A percentile compares a stretch with the other conserved stretches of the same genome.
Conservation (phyloP, 1,284 basidiomycete species). For the Cerioporus squamosus region DNA sequence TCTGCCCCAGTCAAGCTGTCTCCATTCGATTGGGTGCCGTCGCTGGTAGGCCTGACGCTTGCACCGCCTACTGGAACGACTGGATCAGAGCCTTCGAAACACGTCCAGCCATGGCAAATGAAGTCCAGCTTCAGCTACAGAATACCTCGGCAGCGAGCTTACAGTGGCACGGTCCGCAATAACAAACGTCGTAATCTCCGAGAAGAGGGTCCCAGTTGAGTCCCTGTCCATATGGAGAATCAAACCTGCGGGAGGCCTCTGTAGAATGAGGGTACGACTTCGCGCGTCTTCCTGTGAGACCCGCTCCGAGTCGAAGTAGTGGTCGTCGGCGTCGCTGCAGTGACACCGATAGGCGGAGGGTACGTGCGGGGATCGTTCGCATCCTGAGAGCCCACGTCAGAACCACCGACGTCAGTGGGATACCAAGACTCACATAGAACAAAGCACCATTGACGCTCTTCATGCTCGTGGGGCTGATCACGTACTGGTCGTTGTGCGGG, state of each 20-base stretch:
- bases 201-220: too few relatives aligned
- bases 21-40: too few relatives aligned
- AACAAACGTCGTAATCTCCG: too few relatives aligned
- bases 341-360: background rate
- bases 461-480: background rate
- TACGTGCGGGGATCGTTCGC: slow-evolving; percentile 2
- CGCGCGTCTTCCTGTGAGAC: background rate
- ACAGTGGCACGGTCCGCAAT: too few relatives aligned
- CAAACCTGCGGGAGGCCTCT: slow-evolving; percentile 1
- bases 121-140: too few relatives aligned
- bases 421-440: background rate
- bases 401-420: background rate
- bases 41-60: too few relatives aligned
- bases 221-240: background rate
- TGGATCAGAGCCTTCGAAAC: too few relatives aligned
- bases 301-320: background rate
- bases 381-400: background rate
- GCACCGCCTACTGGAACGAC: too few relatives aligned
- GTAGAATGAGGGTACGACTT: background rate
- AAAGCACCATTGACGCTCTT: background rate
- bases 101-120: too few relatives aligned
- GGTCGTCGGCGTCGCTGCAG: background rate
- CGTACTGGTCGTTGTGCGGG: background rate
- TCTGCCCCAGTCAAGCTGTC: too few relatives aligned
- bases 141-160: too few relatives aligned